phyloP scores from a whole-genome alignment of 2,329 filamentous ascomycete genomes.

The Pseudogymnoascus sp. region DNA sequence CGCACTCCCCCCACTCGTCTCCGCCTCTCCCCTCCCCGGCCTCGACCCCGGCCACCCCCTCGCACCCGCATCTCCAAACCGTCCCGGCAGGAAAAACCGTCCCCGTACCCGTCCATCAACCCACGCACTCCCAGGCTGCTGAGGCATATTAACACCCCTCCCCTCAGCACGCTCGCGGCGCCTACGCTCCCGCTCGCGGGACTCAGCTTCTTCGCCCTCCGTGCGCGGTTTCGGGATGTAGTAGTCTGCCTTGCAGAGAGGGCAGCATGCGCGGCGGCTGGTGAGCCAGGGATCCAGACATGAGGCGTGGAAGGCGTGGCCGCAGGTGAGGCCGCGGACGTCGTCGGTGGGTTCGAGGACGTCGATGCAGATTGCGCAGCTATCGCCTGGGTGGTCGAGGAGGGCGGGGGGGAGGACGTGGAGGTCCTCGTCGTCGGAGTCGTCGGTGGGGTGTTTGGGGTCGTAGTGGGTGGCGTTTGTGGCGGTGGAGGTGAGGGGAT shows the following conservation, averaged over 20 bases:
- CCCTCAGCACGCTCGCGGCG: constrained; percentile 16
- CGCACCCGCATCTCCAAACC: background rate
- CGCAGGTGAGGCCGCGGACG: constrained; percentile 85
- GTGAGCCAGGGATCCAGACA: constrained; percentile 97
- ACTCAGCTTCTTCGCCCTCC: constrained; percentile 24
- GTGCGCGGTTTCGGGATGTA: constrained; percentile 86
- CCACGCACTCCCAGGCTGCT: constrained; percentile 23
- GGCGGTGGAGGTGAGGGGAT: constrained; percentile 15
- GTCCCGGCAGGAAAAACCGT: background rate
- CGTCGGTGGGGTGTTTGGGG: constrained; percentile 38
- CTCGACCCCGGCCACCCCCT: background rate
- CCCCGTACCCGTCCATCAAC: background rate
- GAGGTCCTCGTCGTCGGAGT: constrained; percentile 70
- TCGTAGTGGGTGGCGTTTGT: constrained; percentile 27
- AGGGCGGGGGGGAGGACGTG: constrained; percentile 73
- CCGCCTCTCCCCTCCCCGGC: too few species aligned
- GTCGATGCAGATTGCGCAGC: constrained; percentile 95
- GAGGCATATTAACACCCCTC: constrained; percentile 20
- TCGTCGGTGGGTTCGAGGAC: constrained; percentile 92
- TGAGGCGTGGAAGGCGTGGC: constrained; percentile 95
- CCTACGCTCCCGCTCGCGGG: constrained; percentile 21
- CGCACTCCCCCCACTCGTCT: background rate
- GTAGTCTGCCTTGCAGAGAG: constrained; percentile 96
- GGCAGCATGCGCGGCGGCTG: constrained; percentile 86
- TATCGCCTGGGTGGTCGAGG: constrained; percentile 74